Conservation (phyloP, 306 rosid genomes). For the Carpinus viminea region DNA sequence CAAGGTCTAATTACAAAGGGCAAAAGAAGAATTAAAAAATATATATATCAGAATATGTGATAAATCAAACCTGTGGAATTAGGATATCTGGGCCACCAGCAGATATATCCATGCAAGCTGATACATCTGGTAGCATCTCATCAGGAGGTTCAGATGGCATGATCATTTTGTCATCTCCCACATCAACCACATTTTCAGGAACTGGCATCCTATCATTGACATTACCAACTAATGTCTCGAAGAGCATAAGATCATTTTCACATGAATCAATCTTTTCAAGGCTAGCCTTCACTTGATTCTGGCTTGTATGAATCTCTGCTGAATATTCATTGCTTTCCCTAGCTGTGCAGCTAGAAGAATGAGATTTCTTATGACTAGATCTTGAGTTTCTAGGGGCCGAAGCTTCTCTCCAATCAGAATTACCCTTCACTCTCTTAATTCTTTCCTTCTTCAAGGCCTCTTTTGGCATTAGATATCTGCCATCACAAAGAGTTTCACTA, state of each 20-base stretch:
- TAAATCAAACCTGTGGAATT: conserved; percentile 55
- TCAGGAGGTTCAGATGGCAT: conserved; percentile 40
- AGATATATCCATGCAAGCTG: conserved; percentile 32
- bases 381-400: conserved; percentile 41
- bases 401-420: conserved; percentile 43
- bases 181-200: conserved; percentile 33
- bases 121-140: conserved; percentile 37
- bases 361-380: conserved; percentile 54
- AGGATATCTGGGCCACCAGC: conserved; percentile 37
- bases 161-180: conserved; percentile 25
- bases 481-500: conserved; percentile 48
- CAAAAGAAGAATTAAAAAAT: conserved; percentile 5
- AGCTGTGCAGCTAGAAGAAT: conserved; percentile 45
- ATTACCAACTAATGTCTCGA: conserved; percentile 31
- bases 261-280: conserved; percentile 33
- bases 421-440: conserved; percentile 37
- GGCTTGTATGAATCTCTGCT: conserved; percentile 37
- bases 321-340: conserved; percentile 46
- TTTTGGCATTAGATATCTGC: conserved; percentile 47
- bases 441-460: conserved; percentile 55
- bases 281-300: conserved; percentile 37
- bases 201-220: conserved; percentile 32
- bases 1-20: not conserved
- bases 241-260: conserved; percentile 35
- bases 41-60: conserved; percentile 8